Evolutionary conservation across 352 stramenopile species (phyloP), one percentile per base, ranked within the genome.

Genomic region (Pythium scleroteichum): DNA sequence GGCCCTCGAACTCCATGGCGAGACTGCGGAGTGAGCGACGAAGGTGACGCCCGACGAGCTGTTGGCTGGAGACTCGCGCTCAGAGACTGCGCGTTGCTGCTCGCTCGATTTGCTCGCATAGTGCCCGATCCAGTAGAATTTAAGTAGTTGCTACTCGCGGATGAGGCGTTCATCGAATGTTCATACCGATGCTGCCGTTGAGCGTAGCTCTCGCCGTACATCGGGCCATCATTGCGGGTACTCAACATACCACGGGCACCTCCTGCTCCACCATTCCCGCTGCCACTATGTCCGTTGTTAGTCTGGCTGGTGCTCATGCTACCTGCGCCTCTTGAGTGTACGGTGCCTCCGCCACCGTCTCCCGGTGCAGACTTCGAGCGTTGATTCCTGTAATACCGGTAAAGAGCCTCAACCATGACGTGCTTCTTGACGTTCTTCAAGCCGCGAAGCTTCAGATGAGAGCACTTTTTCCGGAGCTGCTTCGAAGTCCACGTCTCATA

Each of bases 371-470:
- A 69, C 68, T 85, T 78, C 1, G 82, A 71, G 13, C 75, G 76
- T 53, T 86, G 77, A 42, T 78, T 89, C 24, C 79, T 76, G 67
- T 92, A 88, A 50, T 88, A 92, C 7, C 82, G 78, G 49, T 92
- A 92, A 20, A 92, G 40, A 32, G 82, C 82, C 49, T 92, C 82
- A 26, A 92, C 82, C 82, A 92, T 92, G 66, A 92, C 82, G 62
- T 92, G 82, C 68, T 92, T 92, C 68, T 92, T 92, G 20, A 92
- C 82, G 59, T 92, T 92, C 72, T 92, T 92, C 26, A 92, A 70
- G 0, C 82, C 82, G 29, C 82, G 82, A 26, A 92, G 75, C 56
- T 92, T 92, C 16, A 92, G 69, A 22, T 90, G 79, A 39, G 82
- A 92, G 38, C 82, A 92, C 49, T 92, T 92, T 57, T 90, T 92